phyloP scores from a whole-genome alignment of 2,329 filamentous ascomycete species.

The Corniculantispora saksenae region DNA sequence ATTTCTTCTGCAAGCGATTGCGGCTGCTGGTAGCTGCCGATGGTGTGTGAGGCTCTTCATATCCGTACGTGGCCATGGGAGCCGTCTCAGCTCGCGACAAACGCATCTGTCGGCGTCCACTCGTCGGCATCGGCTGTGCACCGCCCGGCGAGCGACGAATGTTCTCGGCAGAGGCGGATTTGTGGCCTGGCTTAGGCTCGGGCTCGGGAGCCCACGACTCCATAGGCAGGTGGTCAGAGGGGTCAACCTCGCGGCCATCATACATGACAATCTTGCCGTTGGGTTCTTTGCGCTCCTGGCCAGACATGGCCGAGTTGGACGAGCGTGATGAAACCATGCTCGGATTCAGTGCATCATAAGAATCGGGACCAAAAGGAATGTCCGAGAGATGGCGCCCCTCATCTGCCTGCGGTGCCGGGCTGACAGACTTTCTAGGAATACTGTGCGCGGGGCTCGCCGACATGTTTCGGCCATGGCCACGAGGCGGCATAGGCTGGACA shows the following conservation, averaged over 20 bases:
- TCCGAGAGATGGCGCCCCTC: constrained; percentile 57
- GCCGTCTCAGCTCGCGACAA: constrained; percentile 51
- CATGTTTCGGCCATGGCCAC: constrained; percentile 41
- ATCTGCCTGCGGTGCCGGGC: constrained; percentile 60
- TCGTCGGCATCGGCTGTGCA: constrained; percentile 53
- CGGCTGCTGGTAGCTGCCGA: constrained; percentile 43
- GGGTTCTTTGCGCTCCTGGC: constrained; percentile 48
- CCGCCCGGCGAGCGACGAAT: constrained; percentile 52
- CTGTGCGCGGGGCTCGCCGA: constrained; percentile 51
- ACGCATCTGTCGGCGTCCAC: constrained; percentile 53
- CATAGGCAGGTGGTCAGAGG: constrained; percentile 77
- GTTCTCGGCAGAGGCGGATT: constrained; percentile 30
- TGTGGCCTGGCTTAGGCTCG: constrained; percentile 47
- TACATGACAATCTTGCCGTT: constrained; percentile 73
- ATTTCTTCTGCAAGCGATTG: constrained; percentile 67
- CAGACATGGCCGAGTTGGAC: constrained; percentile 30
- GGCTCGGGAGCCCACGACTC: constrained; percentile 78
- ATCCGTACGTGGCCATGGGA: constrained; percentile 34
- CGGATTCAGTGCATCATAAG: constrained; percentile 73
- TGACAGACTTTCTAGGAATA: constrained; percentile 72
- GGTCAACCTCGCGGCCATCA: constrained; percentile 76
- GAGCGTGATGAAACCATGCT: constrained; percentile 40
- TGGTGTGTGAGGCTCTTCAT: constrained; percentile 36
- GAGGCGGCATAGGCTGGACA: constrained; percentile 29
- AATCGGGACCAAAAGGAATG: constrained; percentile 73